Base-by-base conservation (phyloP, 306 rosid species). In the Quillaja saponaria region DNA sequence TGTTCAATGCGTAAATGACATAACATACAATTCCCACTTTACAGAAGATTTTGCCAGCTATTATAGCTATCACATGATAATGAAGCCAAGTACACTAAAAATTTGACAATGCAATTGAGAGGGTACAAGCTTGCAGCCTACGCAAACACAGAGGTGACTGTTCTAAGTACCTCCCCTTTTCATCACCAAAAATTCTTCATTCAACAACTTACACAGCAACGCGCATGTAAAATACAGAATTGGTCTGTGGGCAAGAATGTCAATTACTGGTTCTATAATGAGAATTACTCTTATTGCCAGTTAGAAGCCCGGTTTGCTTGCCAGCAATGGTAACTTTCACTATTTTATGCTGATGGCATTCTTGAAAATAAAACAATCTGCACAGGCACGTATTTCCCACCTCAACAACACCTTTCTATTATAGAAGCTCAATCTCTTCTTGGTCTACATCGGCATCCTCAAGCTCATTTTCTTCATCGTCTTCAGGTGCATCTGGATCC, bases 401-500 rank as follows among this genome's bases (percentile, higher is more conserved):
- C 77, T 38, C 9, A 58, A 20, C 13, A 50, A 44, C 64, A 15
- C 31, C 31, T 25, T 25, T 25, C 31, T 33, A 67, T 83, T 80
- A 94, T 25, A 94, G 66, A 67, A 94, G 96, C 57, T 94, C 97
- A 3, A 87, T 37, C 69, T 90, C 99, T 16, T 94, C 99, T 81
- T 85, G 99, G 81, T 94, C 99, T 73, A 85, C 96, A 46, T 90
- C 99, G 0, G 80, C 96, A 73, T 94, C 99, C 53, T 94, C 99
- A 7, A 86, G 89, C 68, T 94, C 99, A 17, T 89, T 94, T 68
- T 90, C 97, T 66, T 94, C 99, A 20, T 94, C 99, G 49, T 94
- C 97, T 78, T 94, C 99, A 8, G 95, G 95, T 73, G 99, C 99
- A 83, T 94, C 99, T 12, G 99, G 99, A 80, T 94, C 97, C 44